Evolutionary conservation across 2,329 filamentous ascomycete genomes (phyloP), one percentile per base, ranked within the genome.

Genomic region (Echinosphaeria canescens): DNA sequence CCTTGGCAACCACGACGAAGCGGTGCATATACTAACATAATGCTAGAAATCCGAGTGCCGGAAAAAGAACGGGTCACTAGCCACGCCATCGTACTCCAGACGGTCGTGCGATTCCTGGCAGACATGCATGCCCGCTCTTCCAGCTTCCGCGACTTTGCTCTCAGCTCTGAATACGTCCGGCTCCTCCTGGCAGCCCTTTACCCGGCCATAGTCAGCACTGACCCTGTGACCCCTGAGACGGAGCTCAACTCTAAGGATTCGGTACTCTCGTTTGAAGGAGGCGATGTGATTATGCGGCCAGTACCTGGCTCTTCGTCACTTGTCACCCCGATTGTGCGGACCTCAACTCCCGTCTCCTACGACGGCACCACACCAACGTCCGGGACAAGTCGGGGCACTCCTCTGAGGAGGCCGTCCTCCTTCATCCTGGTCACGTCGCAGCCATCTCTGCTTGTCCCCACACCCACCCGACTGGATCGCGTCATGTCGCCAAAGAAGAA

Each of bases 201-300:
- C 42, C 84, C 88, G 2, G 68, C 88, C 12, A 64, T 93, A 26
- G 82, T 92, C 15, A 85, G 80, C 37, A 73, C 79, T 10, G 81
- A 93, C 47, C 62, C 72, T 13, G 73, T 93, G 22, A 75, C 67
- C 29, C 72, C 88, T 0, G 78, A 88, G 38, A 78, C 72, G 1
- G 88, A 98, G 45, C 52, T 95, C n/a, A 71, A 81, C 38, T 84
- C 81, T 11, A 65, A 75, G 37, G 75, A 84, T 36, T 78, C 78
- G 9, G 65, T 69, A 2, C 60, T 92, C 30, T 85, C 70, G 1
- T 91, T 92, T 36, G 80, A 88, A 36, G 81, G 81, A 2, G 71
- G 74, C 24, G 80, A 85, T 46, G 75, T 92, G 2, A 75, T 84
- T 14, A 76, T 90, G 32, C 69, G 78, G 10, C 79, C 80, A 0